Evolutionary conservation across 176 grass and related monocot species (phyloP).

Genomic region (Ensete glaucum): DNA sequence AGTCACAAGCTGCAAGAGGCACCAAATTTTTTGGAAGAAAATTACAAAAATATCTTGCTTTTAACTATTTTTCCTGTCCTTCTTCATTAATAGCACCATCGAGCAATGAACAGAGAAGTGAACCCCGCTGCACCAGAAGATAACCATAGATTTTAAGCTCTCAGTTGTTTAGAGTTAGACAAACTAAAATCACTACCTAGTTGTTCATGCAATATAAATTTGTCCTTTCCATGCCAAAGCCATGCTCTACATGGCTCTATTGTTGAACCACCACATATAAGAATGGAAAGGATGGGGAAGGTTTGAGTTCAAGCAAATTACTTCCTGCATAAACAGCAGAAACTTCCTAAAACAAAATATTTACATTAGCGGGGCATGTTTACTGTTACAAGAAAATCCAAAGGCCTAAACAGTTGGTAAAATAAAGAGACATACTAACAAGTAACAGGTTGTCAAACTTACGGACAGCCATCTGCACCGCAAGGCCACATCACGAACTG

Average conservation of each 20-base stretch:
- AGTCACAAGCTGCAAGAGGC: neutral
- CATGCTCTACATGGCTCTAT: neutral
- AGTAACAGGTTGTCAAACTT: conserved; percentile 23
- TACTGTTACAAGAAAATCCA: neutral
- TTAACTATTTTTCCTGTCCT: neutral
- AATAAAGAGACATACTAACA: neutral
- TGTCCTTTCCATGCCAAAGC: neutral
- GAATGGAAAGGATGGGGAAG: neutral
- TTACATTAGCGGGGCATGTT: neutral
- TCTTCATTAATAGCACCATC: neutral
- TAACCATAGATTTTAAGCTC: neutral
- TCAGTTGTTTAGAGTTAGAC: neutral
- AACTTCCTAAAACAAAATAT: neutral
- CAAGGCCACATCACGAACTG: conserved; percentile 86
- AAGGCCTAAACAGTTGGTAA: neutral
- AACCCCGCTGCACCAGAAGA: neutral
- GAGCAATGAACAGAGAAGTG: neutral
- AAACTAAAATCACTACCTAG: neutral
- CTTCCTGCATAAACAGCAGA: neutral
- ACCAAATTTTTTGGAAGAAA: neutral
- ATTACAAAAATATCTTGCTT: neutral
- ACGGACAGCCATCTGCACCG: conserved; percentile 93
- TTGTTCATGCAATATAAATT: neutral
- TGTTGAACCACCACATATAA: neutral
- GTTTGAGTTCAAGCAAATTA: neutral